Evolutionary conservation across 176 grass and related monocot genomes (phyloP).

Genomic region (Leersia perrieri): DNA sequence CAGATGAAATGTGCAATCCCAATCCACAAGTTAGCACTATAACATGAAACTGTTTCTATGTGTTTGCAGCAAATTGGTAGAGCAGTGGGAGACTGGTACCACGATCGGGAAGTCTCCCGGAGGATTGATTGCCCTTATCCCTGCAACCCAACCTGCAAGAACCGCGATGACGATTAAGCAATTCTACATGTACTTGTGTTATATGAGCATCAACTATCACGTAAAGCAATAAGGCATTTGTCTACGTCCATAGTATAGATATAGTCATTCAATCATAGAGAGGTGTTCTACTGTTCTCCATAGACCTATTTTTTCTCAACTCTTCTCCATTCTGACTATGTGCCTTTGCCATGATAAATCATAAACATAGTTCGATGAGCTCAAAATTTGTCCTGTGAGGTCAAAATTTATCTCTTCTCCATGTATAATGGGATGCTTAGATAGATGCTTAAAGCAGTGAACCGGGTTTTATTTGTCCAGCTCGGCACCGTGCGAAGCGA

Average conservation of each 20-base stretch:
- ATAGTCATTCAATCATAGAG: not conserved
- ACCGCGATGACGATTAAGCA: conserved; percentile 54
- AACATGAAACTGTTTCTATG: not conserved
- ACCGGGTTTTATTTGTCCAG: too few relatives aligned
- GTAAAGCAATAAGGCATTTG: not conserved
- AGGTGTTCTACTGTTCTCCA: not conserved
- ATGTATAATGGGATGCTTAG: too few relatives aligned
- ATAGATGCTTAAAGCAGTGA: too few relatives aligned
- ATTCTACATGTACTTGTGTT: not conserved
- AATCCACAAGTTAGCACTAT: not conserved
- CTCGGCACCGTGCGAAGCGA: too few relatives aligned
- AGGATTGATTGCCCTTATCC: conserved; percentile 72
- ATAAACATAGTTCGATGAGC: too few relatives aligned
- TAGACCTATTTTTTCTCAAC: not conserved
- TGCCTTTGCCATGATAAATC: not conserved
- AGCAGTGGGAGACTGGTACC: conserved; percentile 82
- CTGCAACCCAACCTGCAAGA: conserved; percentile 81
- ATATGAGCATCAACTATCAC: not conserved
- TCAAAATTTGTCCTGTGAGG: not conserved
- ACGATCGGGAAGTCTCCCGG: conserved; percentile 34
- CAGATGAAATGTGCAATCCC: not conserved
- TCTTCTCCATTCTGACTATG: not conserved
- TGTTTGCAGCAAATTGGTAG: conserved; percentile 71
- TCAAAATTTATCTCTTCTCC: too few relatives aligned
- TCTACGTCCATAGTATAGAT: not conserved